Base-by-base conservation (phyloP, 768 basidiomycete genomes). In the Lactifluus piperatus region DNA sequence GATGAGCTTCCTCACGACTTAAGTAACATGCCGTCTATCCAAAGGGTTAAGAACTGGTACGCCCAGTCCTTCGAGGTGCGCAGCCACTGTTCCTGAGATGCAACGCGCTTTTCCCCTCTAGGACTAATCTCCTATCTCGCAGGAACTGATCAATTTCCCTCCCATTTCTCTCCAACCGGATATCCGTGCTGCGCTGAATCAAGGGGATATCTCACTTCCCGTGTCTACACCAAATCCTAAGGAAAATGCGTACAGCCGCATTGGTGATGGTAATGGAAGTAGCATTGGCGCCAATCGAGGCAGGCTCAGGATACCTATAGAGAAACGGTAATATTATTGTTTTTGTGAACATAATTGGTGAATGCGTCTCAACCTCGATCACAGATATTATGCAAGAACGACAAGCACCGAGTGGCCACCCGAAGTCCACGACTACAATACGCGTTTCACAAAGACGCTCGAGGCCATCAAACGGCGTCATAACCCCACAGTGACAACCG, bases 41-140 rank as follows among this genome's bases (percentile, higher is more conserved):
- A 84, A 58, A 94, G 90, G 69, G 91, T 99, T 60, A 94, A 94
- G 76, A 87, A 95, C 68, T 99, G 97, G 97, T 99, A 99, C 71
- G 95, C 95, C 0, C 92, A 98, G 76, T 92, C 90, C 16, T 98
- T 99, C 71, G 91, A 98, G 81, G 95, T 94, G 54, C 52, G 84
- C 52, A 48, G 52, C 36, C 22, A 24, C 20, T 45, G 18, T 30
- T 8, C 50, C 30, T 45, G n/a, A 16, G 2, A 20, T 37, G 16
- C 30, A 5, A 26, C 24, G 39, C 24, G 14, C 26, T 27, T 44
- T 54, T 56, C 44, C 29, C 43, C 65, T 64, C 24, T 65, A 29
- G 10, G 11, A 22, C 14, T 56, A 26, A 46, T 26, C 32, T 6
- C 24, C 10, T 20, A 49, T 10, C 51, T n/a, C 54, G 14, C 62